Base-by-base conservation (phyloP, 371 early-diverging fungal genomes). In the Apophysomyces sp. region DNA sequence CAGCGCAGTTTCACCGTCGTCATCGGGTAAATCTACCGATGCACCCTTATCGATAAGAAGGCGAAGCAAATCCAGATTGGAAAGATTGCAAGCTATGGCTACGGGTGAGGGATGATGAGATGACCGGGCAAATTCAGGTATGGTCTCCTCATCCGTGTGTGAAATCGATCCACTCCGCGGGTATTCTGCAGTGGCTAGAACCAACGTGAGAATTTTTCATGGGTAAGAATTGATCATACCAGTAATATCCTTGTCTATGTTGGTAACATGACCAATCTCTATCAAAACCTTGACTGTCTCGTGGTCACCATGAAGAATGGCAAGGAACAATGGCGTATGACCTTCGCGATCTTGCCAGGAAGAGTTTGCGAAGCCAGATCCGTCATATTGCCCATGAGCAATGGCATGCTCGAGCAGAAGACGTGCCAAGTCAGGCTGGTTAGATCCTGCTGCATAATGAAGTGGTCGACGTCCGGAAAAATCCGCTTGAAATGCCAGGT, bases 291-390 rank as follows among this genome's bases (percentile, higher is more conserved):
- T 67, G 12, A 87, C 68, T 9, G 84, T 82, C 3, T 74, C 74
- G 5, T 82, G 74, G 27, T 86, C 81, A 4, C 89, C 89, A 51
- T 82, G 79, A 7, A 86, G 63, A 7, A 89, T 86, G 18, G 89
- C 87, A 60, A 87, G 84, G 53, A 91, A 88, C 2, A 91, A 57
- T 1, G 92, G 90, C 0, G 84, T 86, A 61, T 83, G 84, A 1
- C 89, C 91, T 63, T 90, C 90, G 12, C 83, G 76, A 49, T 91
- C 87, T 30, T 81, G 80, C 89, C 87, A 86, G 4, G 60, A 58
- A 6, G 69, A 71, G 59, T 71, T 75, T 0, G 78, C 66, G 67
- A 86, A 82, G 9, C 79, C 77, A 7, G 24, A 52, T 1, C 55
- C 13, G 4, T 68, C 57, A 41, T 83, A 85, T 40, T 86, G 69